Evolutionary conservation across 257 asterid species (phyloP), one percentile per base, ranked within the genome.

Genomic region (Agastache rugosa): DNA sequence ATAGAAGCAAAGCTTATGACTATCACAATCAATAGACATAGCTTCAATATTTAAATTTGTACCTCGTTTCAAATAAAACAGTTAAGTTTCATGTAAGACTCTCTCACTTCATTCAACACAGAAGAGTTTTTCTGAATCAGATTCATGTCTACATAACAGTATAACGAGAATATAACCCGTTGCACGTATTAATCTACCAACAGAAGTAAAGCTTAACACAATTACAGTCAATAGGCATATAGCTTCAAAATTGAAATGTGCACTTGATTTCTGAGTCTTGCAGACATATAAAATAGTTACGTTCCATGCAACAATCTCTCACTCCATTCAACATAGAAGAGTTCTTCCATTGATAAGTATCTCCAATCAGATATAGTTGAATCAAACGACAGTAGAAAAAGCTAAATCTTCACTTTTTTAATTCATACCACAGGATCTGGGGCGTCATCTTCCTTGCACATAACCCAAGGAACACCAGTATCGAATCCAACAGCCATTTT

Each of bases 341-440:
- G 12, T 53, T 19, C 72, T 63, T 51, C 64, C 15, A 15, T 37
- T 55, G 8, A 5, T 54, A 64, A 42, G 17, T 54, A 17, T 7
- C 12, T 4, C 11, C 65, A 23, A 53, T 19, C 29, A 20, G 45
- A 63, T 62, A 44, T 23, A 4, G 5, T 48, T 39, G 3, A 69
- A 11, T 16, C 1, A 47, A 45, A 22, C 2, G 15, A 42, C 1
- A 9, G 60, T 17, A 73, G 14, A 19, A 15, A 56, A 53, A n/a
- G 53, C 29, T 27, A 16, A 39, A n/a, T 20, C 22, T 59, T 41
- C 19, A 23, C 19, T 9, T 51, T 39, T 61, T 44, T 8, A 8
- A 58, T 29, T 48, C 89, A 67, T 69, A 94, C 99, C 87, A 94
- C 96, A 0, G 98, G 99, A 78, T 94, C 98, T 1, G 99, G 99